Evolutionary conservation across 306 rosid species (phyloP), one percentile per base, ranked within the genome.

Genomic region (Fragaria ananassa): DNA sequence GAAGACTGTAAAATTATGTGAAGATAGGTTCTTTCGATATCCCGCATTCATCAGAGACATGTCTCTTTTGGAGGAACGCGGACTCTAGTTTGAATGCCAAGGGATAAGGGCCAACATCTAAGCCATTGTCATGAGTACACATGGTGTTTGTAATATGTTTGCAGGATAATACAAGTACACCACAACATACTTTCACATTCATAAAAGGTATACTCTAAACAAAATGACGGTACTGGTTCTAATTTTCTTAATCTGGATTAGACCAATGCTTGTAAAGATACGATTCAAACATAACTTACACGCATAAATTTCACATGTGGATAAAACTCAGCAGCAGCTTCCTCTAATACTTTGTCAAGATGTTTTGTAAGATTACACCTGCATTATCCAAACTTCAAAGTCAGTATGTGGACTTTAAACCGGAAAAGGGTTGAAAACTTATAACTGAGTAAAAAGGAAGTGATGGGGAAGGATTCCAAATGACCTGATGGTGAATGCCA

Each of bases 401-500:
- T 18, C 14, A 75, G 79, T 29, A 56, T 58, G 81, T 70, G 78
- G 29, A 66, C 61, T 27, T 73, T 53, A 39, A 81, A 74, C 31
- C 61, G 62, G 39, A 37, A 61, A 29, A 56, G 69, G 46, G 39
- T 58, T 1, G 44, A 37, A 41, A 41, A 41, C 10, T 41, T 61
- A 44, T 27, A 14, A n/a, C 46, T 4, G 6, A 41, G 34, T 53
- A 44, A 34, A 69, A 51, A 46, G 57, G 62, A 82, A 69, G 80
- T 18, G 39, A 70, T 37, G 49, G 69, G 13, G 57, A 78, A 67
- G 15, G 50, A 66, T 71, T 82, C 66, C 23, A 34, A 65, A 61
- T 80, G 62, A 95, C 99, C 87, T 90, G 84, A 89, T 83, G 46
- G 97, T 92, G 77, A 95, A 95, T 34, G 97, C 97, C 82, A 83